Conservation (phyloP, 169 alveolate genomes). For the Haemoproteus tartakovskyi region DNA sequence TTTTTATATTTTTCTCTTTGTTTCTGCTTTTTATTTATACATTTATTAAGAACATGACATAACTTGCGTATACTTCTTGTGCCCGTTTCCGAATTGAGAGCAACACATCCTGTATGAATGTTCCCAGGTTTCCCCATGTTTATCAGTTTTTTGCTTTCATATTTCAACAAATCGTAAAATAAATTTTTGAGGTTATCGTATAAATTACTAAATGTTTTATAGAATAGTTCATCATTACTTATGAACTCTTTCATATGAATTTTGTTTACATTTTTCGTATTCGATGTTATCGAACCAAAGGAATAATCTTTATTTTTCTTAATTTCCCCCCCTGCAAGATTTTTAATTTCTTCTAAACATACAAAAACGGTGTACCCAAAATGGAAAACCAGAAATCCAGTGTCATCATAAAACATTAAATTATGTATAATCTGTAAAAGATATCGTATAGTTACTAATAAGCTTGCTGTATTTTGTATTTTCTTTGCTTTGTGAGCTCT, state of each 20-base stretch:
- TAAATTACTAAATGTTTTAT: slow-evolving; percentile 16
- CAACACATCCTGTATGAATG: too few relatives aligned
- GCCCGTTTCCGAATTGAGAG: too few relatives aligned
- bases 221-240: slow-evolving; percentile 37
- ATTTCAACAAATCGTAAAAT: slow-evolving; percentile 33
- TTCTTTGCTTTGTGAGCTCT: background rate
- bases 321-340: slow-evolving; percentile 59
- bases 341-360: slow-evolving; percentile 47
- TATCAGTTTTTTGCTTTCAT: slow-evolving; percentile 33
- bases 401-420: slow-evolving; percentile 44
- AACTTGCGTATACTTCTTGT: too few relatives aligned
- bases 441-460: slow-evolving; percentile 40
- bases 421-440: slow-evolving; percentile 31
- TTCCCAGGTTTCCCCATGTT: slow-evolving; percentile 13
- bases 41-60: too few relatives aligned
- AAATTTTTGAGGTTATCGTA: slow-evolving; percentile 40
- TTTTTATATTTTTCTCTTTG: background rate
- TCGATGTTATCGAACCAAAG: slow-evolving; percentile 29
- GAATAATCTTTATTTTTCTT: slow-evolving; percentile 59
- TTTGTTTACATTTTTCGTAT: background rate
- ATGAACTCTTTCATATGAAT: slow-evolving; percentile 29
- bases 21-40: too few relatives aligned
- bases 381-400: slow-evolving; percentile 47
- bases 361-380: slow-evolving; percentile 61
- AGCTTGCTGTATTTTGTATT: background rate